A percentile compares a stretch with the other conserved stretches of the same genome.
phyloP scores from a whole-genome alignment of 2,329 filamentous ascomycete genomes.

The Neurospora sp. region DNA sequence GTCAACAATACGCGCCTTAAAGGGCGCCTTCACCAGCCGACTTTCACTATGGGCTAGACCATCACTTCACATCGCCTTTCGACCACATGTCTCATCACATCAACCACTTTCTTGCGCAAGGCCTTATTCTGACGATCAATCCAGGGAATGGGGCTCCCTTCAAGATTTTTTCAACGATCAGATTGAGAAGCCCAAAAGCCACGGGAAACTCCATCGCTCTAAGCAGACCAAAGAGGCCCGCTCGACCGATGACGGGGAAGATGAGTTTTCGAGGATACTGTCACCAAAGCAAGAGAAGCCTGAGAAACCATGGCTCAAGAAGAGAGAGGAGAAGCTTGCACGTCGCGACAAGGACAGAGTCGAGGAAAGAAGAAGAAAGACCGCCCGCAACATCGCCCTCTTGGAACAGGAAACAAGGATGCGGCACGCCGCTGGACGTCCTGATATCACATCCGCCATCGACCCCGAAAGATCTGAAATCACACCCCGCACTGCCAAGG shows the following conservation, averaged over 20 bases:
- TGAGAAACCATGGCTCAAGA: background rate
- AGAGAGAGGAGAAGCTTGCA: background rate
- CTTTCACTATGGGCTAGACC: background rate
- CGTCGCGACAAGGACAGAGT: background rate
- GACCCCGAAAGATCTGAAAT: background rate
- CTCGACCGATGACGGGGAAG: background rate
- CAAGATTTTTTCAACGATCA: background rate
- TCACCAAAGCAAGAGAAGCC: background rate
- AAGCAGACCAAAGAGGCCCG: background rate
- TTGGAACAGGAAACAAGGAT: background rate
- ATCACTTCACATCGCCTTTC: background rate
- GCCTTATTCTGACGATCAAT: background rate
- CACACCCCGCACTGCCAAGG: background rate
- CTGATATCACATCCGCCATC: background rate
- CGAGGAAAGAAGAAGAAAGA: background rate
- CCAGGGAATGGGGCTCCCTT: background rate
- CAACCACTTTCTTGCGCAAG: background rate
- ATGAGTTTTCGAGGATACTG: background rate
- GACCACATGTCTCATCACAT: background rate
- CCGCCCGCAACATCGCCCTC: background rate
- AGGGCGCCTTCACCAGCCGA: background rate
- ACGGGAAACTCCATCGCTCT: background rate
- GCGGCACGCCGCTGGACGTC: background rate
- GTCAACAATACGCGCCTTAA: background rate
- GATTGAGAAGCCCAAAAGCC: background rate